A percentile compares a stretch with the other conserved stretches of the same genome.
These are phyloP conservation scores for Talaromyces liani DNA, from an alignment of 495 filamentous ascomycete genomes.

Conservation along the genomic window DNA sequence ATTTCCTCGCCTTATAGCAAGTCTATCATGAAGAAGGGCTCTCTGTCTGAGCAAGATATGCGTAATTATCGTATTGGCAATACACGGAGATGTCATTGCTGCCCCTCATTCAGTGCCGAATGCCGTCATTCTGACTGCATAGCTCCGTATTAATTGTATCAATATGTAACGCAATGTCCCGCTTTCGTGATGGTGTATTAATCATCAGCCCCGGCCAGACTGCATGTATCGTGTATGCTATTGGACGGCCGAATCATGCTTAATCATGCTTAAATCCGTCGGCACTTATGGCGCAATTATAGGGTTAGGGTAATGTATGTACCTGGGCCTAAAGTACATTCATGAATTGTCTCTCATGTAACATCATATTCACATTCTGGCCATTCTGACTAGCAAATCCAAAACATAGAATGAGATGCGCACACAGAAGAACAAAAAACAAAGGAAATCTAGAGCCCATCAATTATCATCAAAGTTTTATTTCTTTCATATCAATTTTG, in stretches of 20 bases:
- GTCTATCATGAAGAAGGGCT: background rate
- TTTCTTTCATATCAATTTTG: background rate
- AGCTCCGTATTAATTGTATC: background rate
- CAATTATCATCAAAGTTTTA: background rate
- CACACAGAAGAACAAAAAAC: background rate
- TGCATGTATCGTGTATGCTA: too few species aligned
- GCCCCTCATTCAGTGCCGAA: background rate
- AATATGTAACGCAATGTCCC: background rate
- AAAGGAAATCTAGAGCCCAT: constrained; percentile 2
- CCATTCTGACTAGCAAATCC: background rate
- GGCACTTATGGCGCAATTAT: background rate
- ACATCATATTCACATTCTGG: background rate
- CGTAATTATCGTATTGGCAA: background rate
- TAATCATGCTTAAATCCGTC: background rate
- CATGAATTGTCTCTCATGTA: background rate
- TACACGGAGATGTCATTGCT: background rate
- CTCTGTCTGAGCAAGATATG: background rate
- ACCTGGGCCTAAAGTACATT: background rate
- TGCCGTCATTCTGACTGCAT: background rate
- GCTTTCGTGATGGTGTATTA: background rate
- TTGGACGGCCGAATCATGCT: background rate
- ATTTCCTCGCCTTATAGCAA: background rate
- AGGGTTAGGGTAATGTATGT: background rate
- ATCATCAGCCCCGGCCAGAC: background rate
- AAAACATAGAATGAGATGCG: background rate